Conservation (phyloP, 2,329 filamentous ascomycete genomes). For the Kalmusia sp. region DNA sequence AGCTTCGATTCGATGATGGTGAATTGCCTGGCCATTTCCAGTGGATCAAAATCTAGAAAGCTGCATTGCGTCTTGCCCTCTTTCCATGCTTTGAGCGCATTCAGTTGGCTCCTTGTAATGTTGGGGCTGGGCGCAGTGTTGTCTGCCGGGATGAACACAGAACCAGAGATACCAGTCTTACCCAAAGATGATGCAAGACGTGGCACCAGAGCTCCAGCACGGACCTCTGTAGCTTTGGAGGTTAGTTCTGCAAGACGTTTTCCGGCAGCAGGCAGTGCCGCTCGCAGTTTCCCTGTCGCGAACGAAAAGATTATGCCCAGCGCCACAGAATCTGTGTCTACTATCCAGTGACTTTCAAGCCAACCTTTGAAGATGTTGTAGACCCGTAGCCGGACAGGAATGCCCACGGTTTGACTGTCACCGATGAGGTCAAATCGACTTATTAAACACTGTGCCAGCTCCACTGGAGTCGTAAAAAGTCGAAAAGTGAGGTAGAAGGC, state of each 20-base stretch:
- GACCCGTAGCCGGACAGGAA: constrained; percentile 84
- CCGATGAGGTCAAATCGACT: constrained; percentile 92
- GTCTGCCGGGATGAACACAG: constrained; percentile 74
- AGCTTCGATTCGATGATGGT: constrained; percentile 91
- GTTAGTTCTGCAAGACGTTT: constrained; percentile 81
- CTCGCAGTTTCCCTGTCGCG: constrained; percentile 73
- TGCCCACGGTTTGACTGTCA: constrained; percentile 75
- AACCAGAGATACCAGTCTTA: constrained; percentile 80
- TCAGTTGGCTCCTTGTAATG: constrained; percentile 78
- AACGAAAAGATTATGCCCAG: constrained; percentile 80
- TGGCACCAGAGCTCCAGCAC: constrained; percentile 76
- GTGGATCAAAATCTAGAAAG: constrained; percentile 87
- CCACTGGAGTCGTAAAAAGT: constrained; percentile 82
- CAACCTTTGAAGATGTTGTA: constrained; percentile 98
- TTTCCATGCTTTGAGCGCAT: constrained; percentile 76
- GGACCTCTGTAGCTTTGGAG: constrained; percentile 75
- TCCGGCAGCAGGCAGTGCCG: constrained; percentile 76
- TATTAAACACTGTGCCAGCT: constrained; percentile 82
- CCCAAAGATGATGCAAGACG: constrained; percentile 84
- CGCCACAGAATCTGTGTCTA: constrained; percentile 78
- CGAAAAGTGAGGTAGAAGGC: constrained; percentile 97
- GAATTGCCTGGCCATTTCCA: constrained; percentile 90
- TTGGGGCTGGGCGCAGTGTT: constrained; percentile 72
- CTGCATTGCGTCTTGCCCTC: constrained; percentile 72
- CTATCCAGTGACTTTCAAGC: constrained; percentile 94